Percentiles rank a stretch among this genome's conserved stretches.
Conservation (phyloP, 169 alveolate species). For the Babesia ovata region DNA sequence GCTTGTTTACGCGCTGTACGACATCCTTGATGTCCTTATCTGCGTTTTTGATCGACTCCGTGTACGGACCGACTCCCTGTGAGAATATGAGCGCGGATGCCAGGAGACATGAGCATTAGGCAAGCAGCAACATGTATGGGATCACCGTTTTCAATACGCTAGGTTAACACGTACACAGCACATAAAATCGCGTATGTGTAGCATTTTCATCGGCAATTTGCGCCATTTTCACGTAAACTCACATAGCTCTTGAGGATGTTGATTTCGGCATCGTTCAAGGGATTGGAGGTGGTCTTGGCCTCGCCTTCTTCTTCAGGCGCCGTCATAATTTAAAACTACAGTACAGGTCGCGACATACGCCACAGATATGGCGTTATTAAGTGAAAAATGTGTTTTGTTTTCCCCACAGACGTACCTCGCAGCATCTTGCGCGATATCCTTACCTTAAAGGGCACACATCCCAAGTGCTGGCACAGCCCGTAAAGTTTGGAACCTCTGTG, state of each 20-base stretch:
- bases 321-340: constrained; percentile 16
- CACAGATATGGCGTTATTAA: background rate
- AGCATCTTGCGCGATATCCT: background rate
- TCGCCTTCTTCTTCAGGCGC: constrained; percentile 55
- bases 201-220: background rate
- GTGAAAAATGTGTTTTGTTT: background rate
- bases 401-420: constrained; percentile 21
- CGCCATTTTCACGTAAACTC: constrained; percentile 6
- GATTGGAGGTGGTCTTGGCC: constrained; percentile 42
- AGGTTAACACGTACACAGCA: background rate
- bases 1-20: constrained; percentile 72
- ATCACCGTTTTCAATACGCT: no score
- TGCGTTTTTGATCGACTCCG: constrained; percentile 71
- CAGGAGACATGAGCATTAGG: background rate
- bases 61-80: constrained; percentile 82
- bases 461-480: background rate
- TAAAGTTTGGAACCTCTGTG: no score
- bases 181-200: background rate
- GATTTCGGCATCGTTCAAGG: constrained; percentile 65
- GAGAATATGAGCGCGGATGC: background rate
- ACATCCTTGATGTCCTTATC: constrained; percentile 75
- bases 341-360: background rate
- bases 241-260: constrained; percentile 63
- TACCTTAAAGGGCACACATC: background rate
- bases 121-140: background rate